Evolutionary conservation across 2,329 filamentous ascomycete species (phyloP).

Genomic region (Curvularia spicifera): DNA sequence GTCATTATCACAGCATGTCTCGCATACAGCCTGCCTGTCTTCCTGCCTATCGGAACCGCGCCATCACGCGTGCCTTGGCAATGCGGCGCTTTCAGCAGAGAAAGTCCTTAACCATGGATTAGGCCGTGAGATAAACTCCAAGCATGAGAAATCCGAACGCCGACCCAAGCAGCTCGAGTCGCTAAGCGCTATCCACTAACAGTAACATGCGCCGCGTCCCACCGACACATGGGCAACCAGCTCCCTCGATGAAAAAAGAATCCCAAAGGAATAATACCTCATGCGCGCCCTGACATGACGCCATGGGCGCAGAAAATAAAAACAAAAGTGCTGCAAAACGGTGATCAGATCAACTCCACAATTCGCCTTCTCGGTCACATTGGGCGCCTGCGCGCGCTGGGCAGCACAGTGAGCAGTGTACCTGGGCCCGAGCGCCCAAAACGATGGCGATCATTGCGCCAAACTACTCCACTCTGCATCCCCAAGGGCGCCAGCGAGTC

Average conservation of each 20-base stretch:
- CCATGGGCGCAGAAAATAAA: conserved; percentile 6
- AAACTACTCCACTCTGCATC: conserved; percentile 5
- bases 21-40: neutral
- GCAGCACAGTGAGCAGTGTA: conserved; percentile 12
- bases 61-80: neutral
- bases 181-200: neutral
- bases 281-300: conserved; percentile 5
- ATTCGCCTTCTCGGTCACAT: conserved; percentile 8
- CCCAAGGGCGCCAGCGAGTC: conserved; percentile 12
- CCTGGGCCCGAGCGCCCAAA: conserved; percentile 24
- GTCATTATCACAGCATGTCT: neutral
- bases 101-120: neutral
- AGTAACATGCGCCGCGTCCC: conserved; percentile 5
- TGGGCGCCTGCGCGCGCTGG: conserved; percentile 13
- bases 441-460: conserved; percentile 26
- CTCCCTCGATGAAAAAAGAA: neutral
- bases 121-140: conserved; percentile 4
- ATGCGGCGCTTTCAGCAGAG: neutral
- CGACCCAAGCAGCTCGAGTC: conserved; percentile 13
- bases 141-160: conserved; percentile 10
- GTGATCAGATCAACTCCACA: conserved; percentile 16
- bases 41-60: conserved; percentile 2
- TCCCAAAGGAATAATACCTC: neutral
- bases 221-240: neutral
- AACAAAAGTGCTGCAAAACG: conserved; percentile 10